A percentile compares a stretch with the other conserved stretches of the same genome.
These are phyloP conservation scores for Auriculariales sp. DNA, from an alignment of 768 basidiomycete species.

Conservation along the genomic window DNA sequence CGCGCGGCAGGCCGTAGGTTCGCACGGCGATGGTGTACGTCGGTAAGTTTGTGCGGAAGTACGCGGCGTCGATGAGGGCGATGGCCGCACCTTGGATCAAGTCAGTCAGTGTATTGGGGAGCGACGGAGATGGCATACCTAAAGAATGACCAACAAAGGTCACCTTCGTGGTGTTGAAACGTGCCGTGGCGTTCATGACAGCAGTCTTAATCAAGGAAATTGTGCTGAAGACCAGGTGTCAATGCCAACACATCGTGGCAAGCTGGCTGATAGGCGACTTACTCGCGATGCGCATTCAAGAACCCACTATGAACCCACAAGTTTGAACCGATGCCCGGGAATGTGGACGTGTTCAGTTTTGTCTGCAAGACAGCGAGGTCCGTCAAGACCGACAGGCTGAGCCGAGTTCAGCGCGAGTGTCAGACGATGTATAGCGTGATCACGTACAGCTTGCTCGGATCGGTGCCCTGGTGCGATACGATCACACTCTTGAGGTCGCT, in stretches of 20 bases:
- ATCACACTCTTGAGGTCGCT: slow-evolving; percentile 21
- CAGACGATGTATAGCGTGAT: not conserved
- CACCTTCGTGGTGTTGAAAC: slow-evolving; percentile 12
- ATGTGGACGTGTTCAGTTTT: slow-evolving; percentile 24
- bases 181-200: slow-evolving; percentile 14
- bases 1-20: not conserved
- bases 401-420: slow-evolving; percentile 1
- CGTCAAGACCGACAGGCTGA: slow-evolving; percentile 23
- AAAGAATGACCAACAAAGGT: slow-evolving; percentile 26
- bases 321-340: slow-evolving; percentile 31
- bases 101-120: not conserved
- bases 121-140: not conserved
- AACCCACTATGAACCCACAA: slow-evolving; percentile 37
- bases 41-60: slow-evolving; percentile 23
- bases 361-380: slow-evolving; percentile 25
- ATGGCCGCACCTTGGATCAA: slow-evolving; percentile 18
- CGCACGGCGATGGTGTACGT: not conserved
- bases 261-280: slow-evolving; percentile 8
- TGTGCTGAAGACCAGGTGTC: no score
- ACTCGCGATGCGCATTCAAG: slow-evolving; percentile 28
- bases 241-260: no score
- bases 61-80: slow-evolving; percentile 23
- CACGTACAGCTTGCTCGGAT: slow-evolving; percentile 17
- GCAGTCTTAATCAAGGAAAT: no score
- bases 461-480: slow-evolving; percentile 25